phyloP scores from a whole-genome alignment of 1,284 basidiomycete genomes.

The Athelia psychrophila region DNA sequence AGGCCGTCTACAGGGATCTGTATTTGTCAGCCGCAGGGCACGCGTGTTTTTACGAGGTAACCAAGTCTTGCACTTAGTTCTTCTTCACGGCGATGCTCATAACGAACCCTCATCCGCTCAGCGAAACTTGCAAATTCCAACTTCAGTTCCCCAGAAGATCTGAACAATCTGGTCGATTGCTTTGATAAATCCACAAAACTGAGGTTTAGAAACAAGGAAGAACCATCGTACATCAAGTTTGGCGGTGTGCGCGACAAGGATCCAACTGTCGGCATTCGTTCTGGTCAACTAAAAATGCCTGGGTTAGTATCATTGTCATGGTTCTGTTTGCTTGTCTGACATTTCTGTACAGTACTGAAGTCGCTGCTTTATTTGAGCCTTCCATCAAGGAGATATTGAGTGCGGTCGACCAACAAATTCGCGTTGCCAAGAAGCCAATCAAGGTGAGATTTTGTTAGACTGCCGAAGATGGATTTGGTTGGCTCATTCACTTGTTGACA shows the following conservation, averaged over 20 bases:
- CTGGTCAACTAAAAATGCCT: conserved; percentile 41
- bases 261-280: conserved; percentile 37
- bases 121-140: conserved; percentile 26
- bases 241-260: conserved; percentile 46
- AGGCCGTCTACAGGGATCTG: conserved; percentile 34
- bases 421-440: conserved; percentile 26
- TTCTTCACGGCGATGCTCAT: not conserved
- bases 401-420: conserved; percentile 33
- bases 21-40: conserved; percentile 43
- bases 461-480: conserved; percentile 5
- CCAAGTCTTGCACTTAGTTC: conserved; percentile 19
- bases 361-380: conserved; percentile 45
- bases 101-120: conserved; percentile 8
- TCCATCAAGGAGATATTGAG: conserved; percentile 39
- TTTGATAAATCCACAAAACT: conserved; percentile 54
- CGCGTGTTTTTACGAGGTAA: conserved; percentile 31
- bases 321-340: not conserved
- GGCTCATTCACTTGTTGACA: not conserved
- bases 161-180: conserved; percentile 39
- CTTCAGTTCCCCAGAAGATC: conserved; percentile 29
- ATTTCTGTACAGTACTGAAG: conserved; percentile 25
- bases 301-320: conserved; percentile 33
- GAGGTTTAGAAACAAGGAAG: conserved; percentile 37
- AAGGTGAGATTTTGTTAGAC: conserved; percentile 21
- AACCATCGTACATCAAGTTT: conserved; percentile 47